phyloP scores from a whole-genome alignment of 2,329 filamentous ascomycete species.

The Cordyceps militaris region DNA sequence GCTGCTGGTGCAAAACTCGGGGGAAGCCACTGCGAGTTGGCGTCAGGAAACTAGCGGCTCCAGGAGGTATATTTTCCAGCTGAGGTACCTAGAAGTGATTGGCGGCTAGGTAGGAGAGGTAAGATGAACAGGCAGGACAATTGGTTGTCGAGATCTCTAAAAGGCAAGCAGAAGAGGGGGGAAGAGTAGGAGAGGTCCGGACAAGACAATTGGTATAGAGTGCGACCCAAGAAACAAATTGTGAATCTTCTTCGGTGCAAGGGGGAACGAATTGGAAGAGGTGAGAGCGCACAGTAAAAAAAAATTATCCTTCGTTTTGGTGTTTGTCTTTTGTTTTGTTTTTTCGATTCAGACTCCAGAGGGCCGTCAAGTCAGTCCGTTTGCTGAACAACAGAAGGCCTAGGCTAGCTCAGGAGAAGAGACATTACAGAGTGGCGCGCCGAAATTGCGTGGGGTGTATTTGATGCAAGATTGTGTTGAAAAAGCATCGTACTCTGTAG shows the following conservation, averaged over 20 bases:
- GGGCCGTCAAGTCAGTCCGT: neutral
- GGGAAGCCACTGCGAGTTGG: neutral
- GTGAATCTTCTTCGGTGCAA: neutral
- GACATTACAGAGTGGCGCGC: neutral
- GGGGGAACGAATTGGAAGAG: neutral
- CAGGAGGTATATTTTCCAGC: neutral
- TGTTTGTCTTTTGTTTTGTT: neutral
- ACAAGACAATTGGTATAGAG: neutral
- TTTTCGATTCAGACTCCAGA: neutral
- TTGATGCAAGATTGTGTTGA: constrained; percentile 5
- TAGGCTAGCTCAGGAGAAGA: constrained; percentile 1
- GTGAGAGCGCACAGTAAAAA: neutral
- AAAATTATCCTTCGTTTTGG: too few relatives aligned
- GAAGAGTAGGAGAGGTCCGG: neutral
- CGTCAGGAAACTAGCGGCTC: neutral
- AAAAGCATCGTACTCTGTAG: neutral
- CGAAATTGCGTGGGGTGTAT: constrained; percentile 6
- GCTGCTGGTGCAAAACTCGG: neutral
- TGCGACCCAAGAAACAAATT: neutral
- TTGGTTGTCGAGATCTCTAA: neutral
- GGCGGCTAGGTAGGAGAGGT: neutral
- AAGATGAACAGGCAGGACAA: neutral
- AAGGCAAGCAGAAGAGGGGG: neutral
- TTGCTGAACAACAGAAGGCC: neutral
- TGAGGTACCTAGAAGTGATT: neutral